phyloP scores from a whole-genome alignment of 345 rosid species.

The Lepidium sativum region DNA sequence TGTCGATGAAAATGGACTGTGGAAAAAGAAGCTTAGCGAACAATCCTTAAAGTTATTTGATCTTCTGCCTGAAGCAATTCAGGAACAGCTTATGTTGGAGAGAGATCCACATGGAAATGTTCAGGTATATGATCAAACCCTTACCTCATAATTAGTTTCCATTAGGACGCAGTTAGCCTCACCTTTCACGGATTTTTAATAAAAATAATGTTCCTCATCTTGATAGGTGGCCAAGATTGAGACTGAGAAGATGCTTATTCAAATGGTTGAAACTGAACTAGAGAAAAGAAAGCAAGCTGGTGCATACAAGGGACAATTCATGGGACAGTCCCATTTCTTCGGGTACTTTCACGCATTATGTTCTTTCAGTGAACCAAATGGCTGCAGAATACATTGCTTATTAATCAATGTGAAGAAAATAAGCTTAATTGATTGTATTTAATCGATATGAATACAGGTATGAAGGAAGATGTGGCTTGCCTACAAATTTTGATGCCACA shows the following conservation, averaged over 20 bases:
- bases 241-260: conserved; percentile 99
- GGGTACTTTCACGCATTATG: conserved; percentile 44
- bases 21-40: conserved; percentile 78
- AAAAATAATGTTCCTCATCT: background rate
- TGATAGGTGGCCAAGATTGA: conserved; percentile 94
- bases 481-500: conserved; percentile 86
- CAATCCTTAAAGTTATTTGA: conserved; percentile 81
- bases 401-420: background rate
- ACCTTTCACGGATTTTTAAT: background rate
- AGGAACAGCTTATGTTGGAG: conserved; percentile 95
- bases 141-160: background rate
- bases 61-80: conserved; percentile 78
- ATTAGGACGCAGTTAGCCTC: background rate
- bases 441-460: conserved; percentile 38
- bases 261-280: conserved; percentile 95
- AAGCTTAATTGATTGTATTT: background rate
- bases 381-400: background rate
- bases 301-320: conserved; percentile 53
- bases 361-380: background rate
- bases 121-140: conserved; percentile 45
- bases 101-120: conserved; percentile 99
- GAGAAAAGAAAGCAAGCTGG: conserved; percentile 88
- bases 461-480: conserved; percentile 98
- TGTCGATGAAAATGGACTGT: conserved; percentile 69
- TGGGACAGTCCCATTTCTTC: conserved; percentile 95